Evolutionary conservation across 179 eudicot genomes (phyloP).

Genomic region (Heliamphora pulchella): DNA sequence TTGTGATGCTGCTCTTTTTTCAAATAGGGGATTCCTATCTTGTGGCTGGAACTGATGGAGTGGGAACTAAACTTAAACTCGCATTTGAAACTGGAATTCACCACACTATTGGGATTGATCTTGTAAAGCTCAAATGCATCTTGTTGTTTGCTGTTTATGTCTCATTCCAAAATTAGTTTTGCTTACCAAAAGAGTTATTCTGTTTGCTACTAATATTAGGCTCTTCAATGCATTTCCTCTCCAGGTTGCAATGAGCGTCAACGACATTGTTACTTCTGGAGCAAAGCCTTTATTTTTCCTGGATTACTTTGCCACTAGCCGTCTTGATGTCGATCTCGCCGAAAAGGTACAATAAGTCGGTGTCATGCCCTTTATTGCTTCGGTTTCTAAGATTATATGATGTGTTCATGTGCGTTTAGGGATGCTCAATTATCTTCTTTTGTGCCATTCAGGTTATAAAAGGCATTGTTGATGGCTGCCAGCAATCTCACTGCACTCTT

Average conservation of each 20-base stretch:
- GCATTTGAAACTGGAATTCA: conserved; percentile 95
- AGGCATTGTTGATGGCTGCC: conserved; percentile 94
- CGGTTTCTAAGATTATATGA: not conserved
- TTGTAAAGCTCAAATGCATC: conserved; percentile 41
- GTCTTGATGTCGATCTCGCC: conserved; percentile 89
- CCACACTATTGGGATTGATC: conserved; percentile 88
- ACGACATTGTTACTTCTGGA: conserved; percentile 91
- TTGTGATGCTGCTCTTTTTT: not conserved
- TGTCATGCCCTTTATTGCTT: not conserved
- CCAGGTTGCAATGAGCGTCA: conserved; percentile 98
- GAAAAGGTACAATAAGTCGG: conserved; percentile 47
- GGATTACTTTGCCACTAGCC: conserved; percentile 92
- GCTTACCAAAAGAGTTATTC: not conserved
- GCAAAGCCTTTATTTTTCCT: conserved; percentile 91
- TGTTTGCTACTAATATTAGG: not conserved
- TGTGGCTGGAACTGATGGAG: conserved; percentile 98
- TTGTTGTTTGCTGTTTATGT: not conserved
- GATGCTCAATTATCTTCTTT: not conserved
- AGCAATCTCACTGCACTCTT: conserved; percentile 80
- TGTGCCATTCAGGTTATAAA: conserved; percentile 56
- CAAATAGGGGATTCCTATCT: conserved; percentile 83
- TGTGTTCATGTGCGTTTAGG: not conserved
- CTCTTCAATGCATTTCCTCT: not conserved
- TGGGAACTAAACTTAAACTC: conserved; percentile 90
- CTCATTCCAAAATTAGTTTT: not conserved